Evolutionary conservation across 768 basidiomycete species (phyloP).

Genomic region (Suillus tomentosus): DNA sequence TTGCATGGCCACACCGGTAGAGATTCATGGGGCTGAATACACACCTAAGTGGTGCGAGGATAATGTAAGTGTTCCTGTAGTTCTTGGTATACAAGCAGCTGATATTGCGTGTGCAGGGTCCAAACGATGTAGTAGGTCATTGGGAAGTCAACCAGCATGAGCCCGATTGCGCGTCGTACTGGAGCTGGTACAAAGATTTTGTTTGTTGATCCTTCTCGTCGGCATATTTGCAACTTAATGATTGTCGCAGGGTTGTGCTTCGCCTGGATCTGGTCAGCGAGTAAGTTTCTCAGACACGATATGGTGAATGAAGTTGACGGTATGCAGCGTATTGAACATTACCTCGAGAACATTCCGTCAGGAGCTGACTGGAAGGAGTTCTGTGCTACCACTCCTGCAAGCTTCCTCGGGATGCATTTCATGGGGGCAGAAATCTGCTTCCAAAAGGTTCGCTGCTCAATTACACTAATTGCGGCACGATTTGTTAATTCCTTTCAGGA

Average conservation of each 20-base stretch:
- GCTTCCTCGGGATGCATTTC: slow-evolving; percentile 30
- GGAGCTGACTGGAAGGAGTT: slow-evolving; percentile 34
- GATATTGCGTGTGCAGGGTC: slow-evolving; percentile 17
- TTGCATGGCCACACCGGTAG: slow-evolving; percentile 26
- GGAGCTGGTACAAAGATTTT: slow-evolving; percentile 28
- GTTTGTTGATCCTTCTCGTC: neutral
- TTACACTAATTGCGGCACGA: neutral
- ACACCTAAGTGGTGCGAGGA: slow-evolving; percentile 27
- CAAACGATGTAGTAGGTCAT: slow-evolving; percentile 23
- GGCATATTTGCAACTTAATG: neutral
- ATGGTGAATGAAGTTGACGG: neutral
- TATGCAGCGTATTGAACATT: slow-evolving; percentile 31
- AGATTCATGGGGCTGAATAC: slow-evolving; percentile 24
- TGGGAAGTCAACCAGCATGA: slow-evolving; percentile 31
- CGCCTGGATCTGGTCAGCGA: slow-evolving; percentile 7
- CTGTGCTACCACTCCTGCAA: slow-evolving; percentile 35
- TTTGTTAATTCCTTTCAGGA: slow-evolving; percentile 16
- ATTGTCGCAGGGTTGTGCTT: slow-evolving; percentile 7
- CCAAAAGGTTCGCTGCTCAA: slow-evolving; percentile 19
- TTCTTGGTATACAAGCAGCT: neutral
- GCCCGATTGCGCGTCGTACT: slow-evolving; percentile 28
- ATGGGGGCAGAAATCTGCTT: slow-evolving; percentile 25
- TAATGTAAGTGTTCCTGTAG: slow-evolving; percentile 15
- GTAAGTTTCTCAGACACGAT: slow-evolving; percentile 2
- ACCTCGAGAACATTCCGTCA: slow-evolving; percentile 28